Evolutionary conservation across 768 basidiomycete species (phyloP).

Genomic region (Sporobolomyces phaffii): DNA sequence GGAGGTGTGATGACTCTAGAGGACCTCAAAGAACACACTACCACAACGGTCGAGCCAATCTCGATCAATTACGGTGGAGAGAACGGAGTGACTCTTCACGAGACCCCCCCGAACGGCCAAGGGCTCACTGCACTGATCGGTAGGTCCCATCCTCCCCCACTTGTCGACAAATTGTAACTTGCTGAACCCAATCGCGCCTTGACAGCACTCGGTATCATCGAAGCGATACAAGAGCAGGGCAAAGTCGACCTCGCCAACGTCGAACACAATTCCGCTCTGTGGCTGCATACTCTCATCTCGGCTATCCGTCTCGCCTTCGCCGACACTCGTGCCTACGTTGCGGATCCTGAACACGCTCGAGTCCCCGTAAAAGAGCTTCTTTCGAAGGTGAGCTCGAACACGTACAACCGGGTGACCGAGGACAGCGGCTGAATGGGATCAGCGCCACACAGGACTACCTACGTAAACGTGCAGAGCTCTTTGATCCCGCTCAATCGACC

Average conservation of each 20-base stretch:
- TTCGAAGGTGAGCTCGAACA: slow-evolving; percentile 62
- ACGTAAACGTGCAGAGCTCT: slow-evolving; percentile 66
- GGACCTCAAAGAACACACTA: slow-evolving; percentile 79
- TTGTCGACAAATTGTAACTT: no score
- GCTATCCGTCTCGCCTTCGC: slow-evolving; percentile 43
- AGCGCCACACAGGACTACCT: slow-evolving; percentile 88
- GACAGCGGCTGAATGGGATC: no score
- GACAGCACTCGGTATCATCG: slow-evolving; percentile 74
- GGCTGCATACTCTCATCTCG: slow-evolving; percentile 66
- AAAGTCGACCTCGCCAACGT: slow-evolving; percentile 65
- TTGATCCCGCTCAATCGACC: slow-evolving; percentile 63
- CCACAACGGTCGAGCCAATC: slow-evolving; percentile 80
- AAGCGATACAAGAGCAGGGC: slow-evolving; percentile 71
- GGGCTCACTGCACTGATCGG: slow-evolving; percentile 87
- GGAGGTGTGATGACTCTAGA: slow-evolving; percentile 90
- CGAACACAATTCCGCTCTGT: slow-evolving; percentile 85
- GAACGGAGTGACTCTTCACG: slow-evolving; percentile 77
- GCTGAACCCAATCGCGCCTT: background rate
- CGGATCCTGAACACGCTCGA: slow-evolving; percentile 72
- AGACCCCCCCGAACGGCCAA: slow-evolving; percentile 98
- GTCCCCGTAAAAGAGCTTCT: slow-evolving; percentile 76
- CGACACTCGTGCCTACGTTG: slow-evolving; percentile 86
- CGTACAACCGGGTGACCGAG: no score
- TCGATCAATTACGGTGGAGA: slow-evolving; percentile 69
- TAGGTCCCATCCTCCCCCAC: no score